Percentiles rank a stretch among this genome's conserved stretches.
phyloP scores from a whole-genome alignment of 495 filamentous ascomycete genomes.

The Aspergillus carlsbadensis region DNA sequence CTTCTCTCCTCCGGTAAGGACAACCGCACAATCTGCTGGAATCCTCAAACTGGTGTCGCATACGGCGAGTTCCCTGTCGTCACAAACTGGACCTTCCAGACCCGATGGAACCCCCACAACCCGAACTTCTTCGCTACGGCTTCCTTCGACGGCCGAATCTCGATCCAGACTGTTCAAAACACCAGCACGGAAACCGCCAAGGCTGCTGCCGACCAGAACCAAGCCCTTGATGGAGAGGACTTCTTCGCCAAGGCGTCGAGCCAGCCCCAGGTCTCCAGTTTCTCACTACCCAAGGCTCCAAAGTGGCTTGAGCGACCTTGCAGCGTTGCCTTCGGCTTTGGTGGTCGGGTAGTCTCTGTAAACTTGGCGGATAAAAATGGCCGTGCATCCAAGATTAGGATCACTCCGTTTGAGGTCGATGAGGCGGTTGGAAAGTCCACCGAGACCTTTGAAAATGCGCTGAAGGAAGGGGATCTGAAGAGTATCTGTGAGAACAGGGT shows the following conservation, averaged over 20 bases:
- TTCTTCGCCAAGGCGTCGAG: constrained; percentile 94
- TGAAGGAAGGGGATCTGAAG: constrained; percentile 73
- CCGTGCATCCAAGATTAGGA: constrained; percentile 73
- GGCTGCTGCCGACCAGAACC: constrained; percentile 56
- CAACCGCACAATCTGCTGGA: constrained; percentile 94
- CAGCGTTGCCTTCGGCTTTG: constrained; percentile 92
- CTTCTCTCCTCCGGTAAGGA: constrained; percentile 95
- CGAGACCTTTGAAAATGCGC: constrained; percentile 79
- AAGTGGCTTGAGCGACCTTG: constrained; percentile 87
- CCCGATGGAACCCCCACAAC: constrained; percentile 90
- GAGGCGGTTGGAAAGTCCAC: constrained; percentile 79
- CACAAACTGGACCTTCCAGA: constrained; percentile 98
- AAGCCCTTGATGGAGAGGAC: constrained; percentile 83
- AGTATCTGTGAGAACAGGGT: constrained; percentile 81
- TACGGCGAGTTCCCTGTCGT: constrained; percentile 95
- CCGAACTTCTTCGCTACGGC: constrained; percentile 89
- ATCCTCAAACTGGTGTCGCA: constrained; percentile 80
- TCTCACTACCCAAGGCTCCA: constrained; percentile 81
- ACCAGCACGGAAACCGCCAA: constrained; percentile 58
- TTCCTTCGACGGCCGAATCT: constrained; percentile 94
- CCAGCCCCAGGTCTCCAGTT: constrained; percentile 83
- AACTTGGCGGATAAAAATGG: constrained; percentile 58
- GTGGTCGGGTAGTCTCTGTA: constrained; percentile 86
- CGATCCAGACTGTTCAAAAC: constrained; percentile 88
- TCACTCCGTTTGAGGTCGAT: constrained; percentile 87